Conservation (phyloP, 2,329 filamentous ascomycete genomes). For the Thielaviopsis populi region DNA sequence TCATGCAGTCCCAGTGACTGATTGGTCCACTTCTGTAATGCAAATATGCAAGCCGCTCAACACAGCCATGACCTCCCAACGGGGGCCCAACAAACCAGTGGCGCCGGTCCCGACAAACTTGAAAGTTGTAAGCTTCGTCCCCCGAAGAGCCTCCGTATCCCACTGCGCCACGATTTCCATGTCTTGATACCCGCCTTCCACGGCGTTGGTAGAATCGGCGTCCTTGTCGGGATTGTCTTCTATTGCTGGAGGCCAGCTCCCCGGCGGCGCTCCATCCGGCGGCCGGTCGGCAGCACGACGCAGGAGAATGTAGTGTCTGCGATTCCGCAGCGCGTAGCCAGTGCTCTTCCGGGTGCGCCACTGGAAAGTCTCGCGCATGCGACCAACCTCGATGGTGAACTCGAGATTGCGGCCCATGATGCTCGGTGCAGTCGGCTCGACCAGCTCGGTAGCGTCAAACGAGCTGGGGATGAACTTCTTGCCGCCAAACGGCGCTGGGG, state of each 20-base stretch:
- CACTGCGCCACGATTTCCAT: constrained; percentile 31
- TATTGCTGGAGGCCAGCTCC: not conserved
- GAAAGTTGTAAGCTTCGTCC: constrained; percentile 27
- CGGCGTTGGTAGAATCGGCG: constrained; percentile 11
- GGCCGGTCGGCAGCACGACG: constrained; percentile 21
- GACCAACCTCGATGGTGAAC: constrained; percentile 26
- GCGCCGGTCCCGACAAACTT: constrained; percentile 28
- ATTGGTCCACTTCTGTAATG: constrained; percentile 7
- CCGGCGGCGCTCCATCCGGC: constrained; percentile 8
- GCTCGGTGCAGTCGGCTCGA: constrained; percentile 14
- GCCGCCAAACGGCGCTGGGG: not conserved
- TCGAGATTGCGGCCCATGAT: constrained; percentile 20
- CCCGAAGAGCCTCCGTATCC: constrained; percentile 22
- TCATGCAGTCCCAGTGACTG: not conserved
- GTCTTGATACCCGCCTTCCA: constrained; percentile 22
- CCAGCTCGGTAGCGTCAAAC: constrained; percentile 11
- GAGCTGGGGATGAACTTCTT: constrained; percentile 10
- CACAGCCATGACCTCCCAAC: constrained; percentile 31
- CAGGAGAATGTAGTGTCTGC: constrained; percentile 29
- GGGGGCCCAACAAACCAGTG: constrained; percentile 27
- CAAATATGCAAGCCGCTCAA: constrained; percentile 8
- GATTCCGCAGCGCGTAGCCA: constrained; percentile 22
- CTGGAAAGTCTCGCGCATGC: constrained; percentile 27
- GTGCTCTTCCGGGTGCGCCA: constrained; percentile 28
- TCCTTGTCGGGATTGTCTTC: not conserved